A percentile compares a stretch with the other conserved stretches of the same genome.
Evolutionary conservation across 768 basidiomycete genomes (phyloP).

Genomic region (Pisolithus marmoratus): DNA sequence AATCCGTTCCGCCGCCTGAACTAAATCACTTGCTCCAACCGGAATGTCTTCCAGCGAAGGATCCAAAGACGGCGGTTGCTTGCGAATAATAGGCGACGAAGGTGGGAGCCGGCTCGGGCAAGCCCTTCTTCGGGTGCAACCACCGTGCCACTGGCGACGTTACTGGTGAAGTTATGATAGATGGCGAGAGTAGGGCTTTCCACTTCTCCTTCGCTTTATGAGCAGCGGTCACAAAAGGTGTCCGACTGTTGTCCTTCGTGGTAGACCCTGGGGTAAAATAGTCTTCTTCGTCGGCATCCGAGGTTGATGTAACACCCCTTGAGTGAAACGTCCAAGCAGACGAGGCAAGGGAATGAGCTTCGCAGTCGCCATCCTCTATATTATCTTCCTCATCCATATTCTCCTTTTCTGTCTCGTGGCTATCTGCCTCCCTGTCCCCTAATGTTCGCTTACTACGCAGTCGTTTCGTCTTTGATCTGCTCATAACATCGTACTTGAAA

Average conservation of each 20-base stretch:
- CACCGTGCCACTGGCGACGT: constrained; percentile 22
- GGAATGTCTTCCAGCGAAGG: constrained; percentile 22
- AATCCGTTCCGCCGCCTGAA: constrained; percentile 5
- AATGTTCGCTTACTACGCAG: constrained; percentile 32
- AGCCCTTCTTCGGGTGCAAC: constrained; percentile 23
- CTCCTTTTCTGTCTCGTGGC: constrained; percentile 37
- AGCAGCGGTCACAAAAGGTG: constrained; percentile 37
- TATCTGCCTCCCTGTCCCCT: constrained; percentile 27
- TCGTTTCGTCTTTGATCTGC: constrained; percentile 41
- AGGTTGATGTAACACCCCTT: constrained; percentile 18
- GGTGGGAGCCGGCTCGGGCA: constrained; percentile 4
- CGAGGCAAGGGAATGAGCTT: constrained; percentile 47
- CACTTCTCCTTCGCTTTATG: constrained; percentile 54
- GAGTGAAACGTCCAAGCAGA: constrained; percentile 46
- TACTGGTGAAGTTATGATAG: constrained; percentile 23
- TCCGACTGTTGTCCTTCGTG: constrained; percentile 30
- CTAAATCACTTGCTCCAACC: constrained; percentile 13
- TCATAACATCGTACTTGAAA: constrained; percentile 86
- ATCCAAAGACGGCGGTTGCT: constrained; percentile 19
- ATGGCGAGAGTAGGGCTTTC: constrained; percentile 40
- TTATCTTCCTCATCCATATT: constrained; percentile 27
- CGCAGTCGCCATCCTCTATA: constrained; percentile 37
- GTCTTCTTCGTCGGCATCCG: constrained; percentile 39
- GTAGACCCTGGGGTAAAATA: constrained; percentile 22
- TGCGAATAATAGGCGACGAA: constrained; percentile 21